Conservation (phyloP, 2,329 filamentous ascomycete genomes). For the Talaromyces funiculosus region DNA sequence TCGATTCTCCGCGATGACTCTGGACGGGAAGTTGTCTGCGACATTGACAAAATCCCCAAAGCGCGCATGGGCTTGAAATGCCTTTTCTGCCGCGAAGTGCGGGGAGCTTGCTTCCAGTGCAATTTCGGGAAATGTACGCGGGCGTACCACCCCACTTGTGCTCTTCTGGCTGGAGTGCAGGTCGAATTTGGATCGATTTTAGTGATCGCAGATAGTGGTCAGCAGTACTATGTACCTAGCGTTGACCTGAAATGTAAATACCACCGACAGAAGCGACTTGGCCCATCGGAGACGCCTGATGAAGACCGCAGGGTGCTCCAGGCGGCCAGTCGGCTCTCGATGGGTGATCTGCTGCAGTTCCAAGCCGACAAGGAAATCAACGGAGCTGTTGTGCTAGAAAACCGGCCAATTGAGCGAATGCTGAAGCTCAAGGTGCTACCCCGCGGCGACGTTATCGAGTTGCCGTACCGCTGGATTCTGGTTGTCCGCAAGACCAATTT, state of each 20-base stretch:
- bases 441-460: constrained; percentile 54
- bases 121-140: constrained; percentile 89
- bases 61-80: constrained; percentile 88
- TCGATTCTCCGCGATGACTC: constrained; percentile 67
- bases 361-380: constrained; percentile 85
- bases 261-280: constrained; percentile 81
- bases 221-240: constrained; percentile 84
- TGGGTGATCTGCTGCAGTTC: constrained; percentile 76
- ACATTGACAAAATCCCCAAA: constrained; percentile 75
- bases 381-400: constrained; percentile 81
- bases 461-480: constrained; percentile 53
- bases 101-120: constrained; percentile 95
- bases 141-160: constrained; percentile 92
- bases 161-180: constrained; percentile 83
- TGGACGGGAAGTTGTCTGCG: constrained; percentile 67
- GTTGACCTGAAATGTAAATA: constrained; percentile 94
- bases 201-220: constrained; percentile 82
- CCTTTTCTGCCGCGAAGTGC: constrained; percentile 87
- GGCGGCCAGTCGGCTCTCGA: constrained; percentile 62
- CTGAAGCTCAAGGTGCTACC: constrained; percentile 79
- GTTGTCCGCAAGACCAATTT: constrained; percentile 47
- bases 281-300: constrained; percentile 61
- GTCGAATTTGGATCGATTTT: constrained; percentile 82
- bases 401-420: constrained; percentile 66
- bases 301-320: constrained; percentile 62